Base-by-base conservation (phyloP, 2,329 filamentous ascomycete genomes). In the Pestalotiopsis sp. region DNA sequence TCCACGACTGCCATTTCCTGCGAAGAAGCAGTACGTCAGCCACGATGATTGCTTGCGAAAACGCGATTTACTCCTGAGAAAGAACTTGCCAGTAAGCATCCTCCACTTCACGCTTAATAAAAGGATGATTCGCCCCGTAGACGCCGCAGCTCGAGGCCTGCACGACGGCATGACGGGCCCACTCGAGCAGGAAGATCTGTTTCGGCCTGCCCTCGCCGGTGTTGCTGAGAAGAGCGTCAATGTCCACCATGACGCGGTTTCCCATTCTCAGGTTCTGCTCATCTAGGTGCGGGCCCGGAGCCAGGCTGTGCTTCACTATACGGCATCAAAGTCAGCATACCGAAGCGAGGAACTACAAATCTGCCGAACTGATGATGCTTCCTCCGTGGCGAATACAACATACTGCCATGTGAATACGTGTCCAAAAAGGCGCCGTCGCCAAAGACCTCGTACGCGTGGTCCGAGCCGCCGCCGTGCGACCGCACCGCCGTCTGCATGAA, bases 81-180 rank as follows among this genome's bases (percentile, higher is more conserved):
- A 63, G 13, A 20, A 39, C 59, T 59, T 66, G 70, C 68, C 59
- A 45, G 56, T 71, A 72, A 1, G 74, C 70, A 2, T 69, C 67
- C 56, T 71, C 72, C 6, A 74, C 68, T 38, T 68, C 70, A 6
- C 67, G 61, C 31, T 71, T 66, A 2, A 38, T 25, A 38, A 70
- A 70, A 61, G 72, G 72, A 52, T 71, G 69, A 5, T 58, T 58
- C 4, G 25, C 59, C 2, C 72, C 72, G 58, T 71, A 72, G 13
- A 71, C 66, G 31, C 68, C 69, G 58, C 65, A 66, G 57, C 68
- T 70, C 3, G 70, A 61, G 9, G 69, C 68, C 52, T 71, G 69
- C 12, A 70, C 62, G 7, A 71, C 66, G 17, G 66, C 59, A 49
- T 72, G 68, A 41, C 68, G 69, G 58, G 65, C 41, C 73, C 69